These are phyloP conservation scores for Trametes versicolor DNA, from an alignment of 1,284 basidiomycete species.

Conservation along the genomic window DNA sequence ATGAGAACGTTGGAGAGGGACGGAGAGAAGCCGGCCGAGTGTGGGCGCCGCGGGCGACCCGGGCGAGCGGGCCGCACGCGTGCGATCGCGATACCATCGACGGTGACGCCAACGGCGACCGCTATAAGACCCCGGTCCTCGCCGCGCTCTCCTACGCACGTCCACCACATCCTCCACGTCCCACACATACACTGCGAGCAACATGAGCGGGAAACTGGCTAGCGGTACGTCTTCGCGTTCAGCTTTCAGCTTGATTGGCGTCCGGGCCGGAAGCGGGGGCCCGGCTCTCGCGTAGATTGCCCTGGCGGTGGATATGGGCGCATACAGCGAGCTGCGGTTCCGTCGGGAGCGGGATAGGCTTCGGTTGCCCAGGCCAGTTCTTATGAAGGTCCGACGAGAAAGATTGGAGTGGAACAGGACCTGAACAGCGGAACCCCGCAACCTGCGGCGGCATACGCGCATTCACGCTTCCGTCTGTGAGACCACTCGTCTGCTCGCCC, in stretches of 20 bases:
- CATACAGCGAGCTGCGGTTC: neutral
- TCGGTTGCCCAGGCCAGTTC: too few species aligned
- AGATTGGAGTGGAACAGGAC: too few species aligned
- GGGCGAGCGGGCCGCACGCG: slow-evolving; percentile 21
- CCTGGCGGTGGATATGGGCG: neutral
- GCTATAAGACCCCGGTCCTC: slow-evolving; percentile 22
- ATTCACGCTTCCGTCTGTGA: too few species aligned
- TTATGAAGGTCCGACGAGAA: too few species aligned
- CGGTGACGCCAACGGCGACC: slow-evolving; percentile 27
- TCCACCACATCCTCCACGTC: slow-evolving; percentile 6
- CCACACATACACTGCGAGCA: slow-evolving; percentile 21
- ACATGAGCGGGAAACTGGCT: slow-evolving; percentile 49
- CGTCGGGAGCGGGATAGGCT: too few species aligned
- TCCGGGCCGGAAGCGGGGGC: neutral
- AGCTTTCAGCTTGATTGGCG: neutral
- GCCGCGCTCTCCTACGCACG: slow-evolving; percentile 3
- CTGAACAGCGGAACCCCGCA: too few species aligned
- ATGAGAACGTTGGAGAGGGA: slow-evolving; percentile 3
- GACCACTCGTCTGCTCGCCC: too few species aligned
- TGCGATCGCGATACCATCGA: slow-evolving; percentile 35
- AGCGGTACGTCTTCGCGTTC: slow-evolving; percentile 38
- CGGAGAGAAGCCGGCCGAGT: slow-evolving; percentile 16
- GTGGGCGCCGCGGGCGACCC: slow-evolving; percentile 24
- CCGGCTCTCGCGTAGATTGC: slow-evolving; percentile 3
- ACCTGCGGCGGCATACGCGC: too few species aligned